Conservation (phyloP, 148 eudicot genomes). For the Heliamphora exappendiculata region DNA sequence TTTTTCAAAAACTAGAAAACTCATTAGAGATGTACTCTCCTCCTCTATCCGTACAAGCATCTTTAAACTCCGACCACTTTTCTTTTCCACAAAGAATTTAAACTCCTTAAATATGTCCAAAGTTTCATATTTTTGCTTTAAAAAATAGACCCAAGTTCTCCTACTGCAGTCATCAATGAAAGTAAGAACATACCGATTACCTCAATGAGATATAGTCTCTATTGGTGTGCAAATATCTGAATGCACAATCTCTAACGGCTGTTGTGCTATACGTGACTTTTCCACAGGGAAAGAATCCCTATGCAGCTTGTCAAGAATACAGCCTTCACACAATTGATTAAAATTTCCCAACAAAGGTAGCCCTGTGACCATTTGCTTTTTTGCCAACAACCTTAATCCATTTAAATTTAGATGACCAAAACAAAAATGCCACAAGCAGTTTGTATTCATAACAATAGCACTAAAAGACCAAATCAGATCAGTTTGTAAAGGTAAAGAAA, state of each 20-base stretch:
- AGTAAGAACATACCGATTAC: not conserved
- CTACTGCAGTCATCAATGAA: not conserved
- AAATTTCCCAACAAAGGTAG: not conserved
- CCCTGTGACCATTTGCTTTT: not conserved
- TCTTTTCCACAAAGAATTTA: not conserved
- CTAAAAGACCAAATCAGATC: not conserved
- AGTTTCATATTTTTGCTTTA: no score
- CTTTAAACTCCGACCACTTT: no score
- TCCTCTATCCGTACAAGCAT: no score
- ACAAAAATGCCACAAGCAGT: not conserved
- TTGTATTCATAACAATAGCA: not conserved
- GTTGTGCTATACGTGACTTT: not conserved
- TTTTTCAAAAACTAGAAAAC: no score
- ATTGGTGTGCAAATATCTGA: not conserved
- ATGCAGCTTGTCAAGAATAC: not conserved
- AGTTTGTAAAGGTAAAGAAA: constrained; percentile 1
- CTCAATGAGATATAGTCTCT: not conserved
- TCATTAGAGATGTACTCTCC: no score
- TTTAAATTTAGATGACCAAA: not conserved
- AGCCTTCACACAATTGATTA: not conserved
- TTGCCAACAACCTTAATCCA: not conserved
- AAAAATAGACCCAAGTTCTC: no score
- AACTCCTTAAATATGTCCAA: not conserved
- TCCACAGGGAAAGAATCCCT: not conserved
- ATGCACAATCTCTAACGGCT: not conserved